phyloP scores from a whole-genome alignment of 331 rosid species.

The Arachis monticola region DNA sequence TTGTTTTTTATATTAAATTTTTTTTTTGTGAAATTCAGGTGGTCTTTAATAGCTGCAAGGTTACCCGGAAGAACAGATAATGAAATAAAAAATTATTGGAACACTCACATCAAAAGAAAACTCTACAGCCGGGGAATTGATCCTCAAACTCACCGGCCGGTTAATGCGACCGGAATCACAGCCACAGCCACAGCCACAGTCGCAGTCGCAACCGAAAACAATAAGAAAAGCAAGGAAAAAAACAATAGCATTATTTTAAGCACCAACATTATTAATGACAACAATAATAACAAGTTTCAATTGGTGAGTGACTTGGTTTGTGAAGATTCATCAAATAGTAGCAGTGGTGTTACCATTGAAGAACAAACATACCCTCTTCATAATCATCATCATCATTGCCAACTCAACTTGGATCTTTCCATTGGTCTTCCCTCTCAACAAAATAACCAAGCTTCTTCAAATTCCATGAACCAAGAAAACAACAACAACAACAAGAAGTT shows the following conservation, averaged over 20 bases:
- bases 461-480: neutral
- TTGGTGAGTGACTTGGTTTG: conserved; percentile 28
- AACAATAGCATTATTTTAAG: neutral
- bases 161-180: conserved; percentile 29
- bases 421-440: conserved; percentile 50
- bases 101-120: conserved; percentile 66
- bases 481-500: neutral
- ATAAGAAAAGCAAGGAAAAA: neutral
- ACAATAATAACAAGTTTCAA: conserved; percentile 22
- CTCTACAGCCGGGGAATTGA: conserved; percentile 70
- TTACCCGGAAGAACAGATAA: conserved; percentile 72
- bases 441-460: conserved; percentile 7
- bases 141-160: conserved; percentile 64
- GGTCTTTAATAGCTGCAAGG: conserved; percentile 70
- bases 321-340: conserved; percentile 63
- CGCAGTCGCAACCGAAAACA: neutral
- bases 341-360: conserved; percentile 56
- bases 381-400: neutral
- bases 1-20: no score
- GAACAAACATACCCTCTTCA: conserved; percentile 21
- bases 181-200: neutral
- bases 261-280: neutral
- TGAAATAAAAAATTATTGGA: conserved; percentile 72
- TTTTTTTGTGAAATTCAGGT: conserved; percentile 38
- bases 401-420: conserved; percentile 65